A percentile compares a stretch with the other conserved stretches of the same genome.
These are phyloP conservation scores for Phytophthora boehmeriae DNA, from an alignment of 352 stramenopile genomes.

Conservation along the genomic window DNA sequence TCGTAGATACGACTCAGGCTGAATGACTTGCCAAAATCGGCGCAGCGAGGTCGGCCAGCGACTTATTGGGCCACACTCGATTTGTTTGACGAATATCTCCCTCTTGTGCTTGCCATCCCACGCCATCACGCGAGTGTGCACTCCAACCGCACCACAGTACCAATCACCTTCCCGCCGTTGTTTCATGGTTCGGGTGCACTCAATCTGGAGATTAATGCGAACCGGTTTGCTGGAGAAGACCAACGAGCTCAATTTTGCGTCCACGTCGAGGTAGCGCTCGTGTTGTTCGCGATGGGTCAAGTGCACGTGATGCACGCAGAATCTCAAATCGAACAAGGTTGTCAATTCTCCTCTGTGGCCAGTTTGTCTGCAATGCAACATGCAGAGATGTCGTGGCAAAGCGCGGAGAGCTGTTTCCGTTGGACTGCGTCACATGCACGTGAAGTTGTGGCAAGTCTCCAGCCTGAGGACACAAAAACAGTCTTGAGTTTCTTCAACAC, in stretches of 20 bases:
- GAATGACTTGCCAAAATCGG: conserved; percentile 45
- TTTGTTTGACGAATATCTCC: conserved; percentile 48
- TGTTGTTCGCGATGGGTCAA: conserved; percentile 44
- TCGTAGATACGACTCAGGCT: conserved; percentile 58
- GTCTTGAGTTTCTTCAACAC: conserved; percentile 29
- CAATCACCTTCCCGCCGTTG: conserved; percentile 37
- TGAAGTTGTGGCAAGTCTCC: not conserved
- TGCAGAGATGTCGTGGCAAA: conserved; percentile 36
- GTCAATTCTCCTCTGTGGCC: conserved; percentile 6
- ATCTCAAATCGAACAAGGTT: conserved; percentile 22
- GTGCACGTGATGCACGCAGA: conserved; percentile 39
- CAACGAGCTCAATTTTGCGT: conserved; percentile 26
- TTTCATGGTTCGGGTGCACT: conserved; percentile 51
- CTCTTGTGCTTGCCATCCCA: conserved; percentile 47
- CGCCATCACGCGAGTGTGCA: conserved; percentile 25
- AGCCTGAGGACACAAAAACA: conserved; percentile 8
- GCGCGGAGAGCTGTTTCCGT: conserved; percentile 30
- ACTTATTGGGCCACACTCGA: conserved; percentile 37
- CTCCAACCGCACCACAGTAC: not conserved
- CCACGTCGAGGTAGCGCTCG: conserved; percentile 44
- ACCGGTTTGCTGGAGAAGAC: conserved; percentile 38
- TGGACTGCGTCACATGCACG: conserved; percentile 17
- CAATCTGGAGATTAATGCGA: conserved; percentile 26
- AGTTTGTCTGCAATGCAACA: conserved; percentile 31
- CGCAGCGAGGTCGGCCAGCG: conserved; percentile 2